Evolutionary conservation across 1,284 basidiomycete genomes (phyloP).

Genomic region (Trichosporon sp.): DNA sequence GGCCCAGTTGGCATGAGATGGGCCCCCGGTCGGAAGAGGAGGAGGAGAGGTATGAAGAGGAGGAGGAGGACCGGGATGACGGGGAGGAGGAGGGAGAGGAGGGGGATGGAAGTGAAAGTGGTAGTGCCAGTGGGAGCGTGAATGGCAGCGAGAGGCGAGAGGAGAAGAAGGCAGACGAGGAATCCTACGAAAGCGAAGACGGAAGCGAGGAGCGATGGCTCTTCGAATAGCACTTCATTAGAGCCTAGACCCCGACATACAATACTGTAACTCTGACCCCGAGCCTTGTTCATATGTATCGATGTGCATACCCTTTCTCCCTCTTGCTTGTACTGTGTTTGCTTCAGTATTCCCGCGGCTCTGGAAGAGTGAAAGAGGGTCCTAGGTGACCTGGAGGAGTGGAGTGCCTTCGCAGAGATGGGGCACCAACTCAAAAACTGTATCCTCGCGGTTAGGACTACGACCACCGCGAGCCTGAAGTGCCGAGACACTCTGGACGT

Average conservation of each 20-base stretch:
- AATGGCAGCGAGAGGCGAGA: not conserved
- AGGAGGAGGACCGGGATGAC: not conserved
- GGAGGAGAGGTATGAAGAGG: not conserved
- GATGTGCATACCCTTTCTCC: not conserved
- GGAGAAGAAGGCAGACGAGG: not conserved
- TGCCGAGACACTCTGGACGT: too few species aligned
- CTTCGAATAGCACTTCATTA: not conserved
- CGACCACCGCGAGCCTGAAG: too few species aligned
- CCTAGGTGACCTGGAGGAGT: too few species aligned
- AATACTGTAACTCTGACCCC: not conserved
- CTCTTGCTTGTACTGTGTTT: too few species aligned
- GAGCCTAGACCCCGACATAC: not conserved
- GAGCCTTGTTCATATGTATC: not conserved
- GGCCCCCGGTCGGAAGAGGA: not conserved
- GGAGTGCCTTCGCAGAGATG: too few species aligned
- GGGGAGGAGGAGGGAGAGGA: not conserved
- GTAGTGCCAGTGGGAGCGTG: not conserved
- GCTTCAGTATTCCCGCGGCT: too few species aligned
- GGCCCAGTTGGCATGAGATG: not conserved
- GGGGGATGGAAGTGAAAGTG: not conserved
- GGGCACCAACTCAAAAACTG: too few species aligned
- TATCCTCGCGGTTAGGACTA: too few species aligned
- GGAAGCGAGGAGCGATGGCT: slow-evolving; percentile 15
- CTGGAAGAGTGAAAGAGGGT: too few species aligned
- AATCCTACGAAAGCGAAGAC: not conserved